phyloP scores from a whole-genome alignment of 306 rosid genomes.

The Pyrus communis region DNA sequence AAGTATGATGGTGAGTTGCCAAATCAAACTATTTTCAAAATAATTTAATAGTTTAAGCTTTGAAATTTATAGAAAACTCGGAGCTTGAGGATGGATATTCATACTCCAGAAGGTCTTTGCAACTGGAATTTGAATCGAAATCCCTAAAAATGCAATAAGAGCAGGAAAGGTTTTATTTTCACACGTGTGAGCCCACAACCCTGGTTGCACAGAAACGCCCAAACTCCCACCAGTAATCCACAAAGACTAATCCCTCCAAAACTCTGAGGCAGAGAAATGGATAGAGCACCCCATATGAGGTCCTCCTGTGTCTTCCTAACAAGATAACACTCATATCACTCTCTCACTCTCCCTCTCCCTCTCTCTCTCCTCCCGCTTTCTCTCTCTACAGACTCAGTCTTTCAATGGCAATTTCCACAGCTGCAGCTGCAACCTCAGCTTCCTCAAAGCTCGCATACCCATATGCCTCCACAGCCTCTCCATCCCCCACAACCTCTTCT shows the following conservation, averaged over 20 bases:
- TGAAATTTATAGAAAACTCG: too few relatives aligned
- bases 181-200: constrained; percentile 10
- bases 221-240: not conserved
- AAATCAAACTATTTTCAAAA: too few relatives aligned
- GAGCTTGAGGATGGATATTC: too few relatives aligned
- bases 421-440: constrained; percentile 22
- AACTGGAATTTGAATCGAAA: too few relatives aligned
- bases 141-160: too few relatives aligned
- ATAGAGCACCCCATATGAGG: constrained; percentile 34
- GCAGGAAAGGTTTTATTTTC: too few relatives aligned
- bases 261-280: constrained; percentile 29
- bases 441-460: constrained; percentile 43
- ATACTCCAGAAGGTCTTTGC: too few relatives aligned
- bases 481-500: constrained; percentile 15
- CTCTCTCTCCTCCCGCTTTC: not conserved
- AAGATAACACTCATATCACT: constrained; percentile 20
- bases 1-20: too few relatives aligned
- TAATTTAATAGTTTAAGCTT: too few relatives aligned
- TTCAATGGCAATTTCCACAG: constrained; percentile 47
- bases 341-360: not conserved
- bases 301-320: constrained; percentile 21
- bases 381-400: not conserved
- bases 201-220: constrained; percentile 16
- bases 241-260: constrained; percentile 1
- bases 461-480: constrained; percentile 13